Percentiles rank a stretch among this genome's conserved stretches.
phyloP scores from a whole-genome alignment of 495 filamentous ascomycete species.

The Podospora bellae-mahoneyi region DNA sequence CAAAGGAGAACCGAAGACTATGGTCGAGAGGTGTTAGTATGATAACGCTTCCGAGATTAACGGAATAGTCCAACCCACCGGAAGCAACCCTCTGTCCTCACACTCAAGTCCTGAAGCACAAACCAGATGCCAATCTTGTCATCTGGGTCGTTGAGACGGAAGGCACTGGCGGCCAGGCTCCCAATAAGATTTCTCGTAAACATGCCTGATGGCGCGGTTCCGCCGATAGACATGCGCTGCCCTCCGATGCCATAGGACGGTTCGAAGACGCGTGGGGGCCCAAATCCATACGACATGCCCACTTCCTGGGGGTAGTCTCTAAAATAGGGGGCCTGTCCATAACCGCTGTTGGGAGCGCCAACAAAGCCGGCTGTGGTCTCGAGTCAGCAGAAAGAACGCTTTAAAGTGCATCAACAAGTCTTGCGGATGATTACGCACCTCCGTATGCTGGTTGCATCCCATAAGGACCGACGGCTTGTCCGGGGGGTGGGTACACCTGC shows the following conservation, averaged over 20 bases:
- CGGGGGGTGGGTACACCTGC: constrained; percentile 25
- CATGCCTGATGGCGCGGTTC: constrained; percentile 68
- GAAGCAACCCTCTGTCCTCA: constrained; percentile 87
- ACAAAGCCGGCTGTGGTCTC: constrained; percentile 1
- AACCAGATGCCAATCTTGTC: constrained; percentile 95
- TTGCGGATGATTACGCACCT: constrained; percentile 12
- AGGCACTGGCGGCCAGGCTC: constrained; percentile 85
- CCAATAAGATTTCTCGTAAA: constrained; percentile 96
- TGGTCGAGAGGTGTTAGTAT: not conserved
- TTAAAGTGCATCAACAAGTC: not conserved
- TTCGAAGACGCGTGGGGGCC: constrained; percentile 28
- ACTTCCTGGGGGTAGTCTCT: constrained; percentile 29
- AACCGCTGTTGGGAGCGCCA: constrained; percentile 27
- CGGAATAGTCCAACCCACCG: constrained; percentile 52
- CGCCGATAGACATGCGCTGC: constrained; percentile 39
- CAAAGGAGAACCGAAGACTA: constrained; percentile 61
- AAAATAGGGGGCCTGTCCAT: constrained; percentile 27
- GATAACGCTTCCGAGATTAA: not conserved
- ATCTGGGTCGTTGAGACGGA: constrained; percentile 74
- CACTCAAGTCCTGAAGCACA: constrained; percentile 90
- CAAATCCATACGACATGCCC: constrained; percentile 17
- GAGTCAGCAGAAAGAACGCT: not conserved
- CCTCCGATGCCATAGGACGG: constrained; percentile 20
- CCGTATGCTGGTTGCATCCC: constrained; percentile 26
- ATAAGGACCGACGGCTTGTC: constrained; percentile 27